These are phyloP conservation scores for Stephania cephalantha DNA, from an alignment of 164 flowering plant species.

Conservation along the genomic window DNA sequence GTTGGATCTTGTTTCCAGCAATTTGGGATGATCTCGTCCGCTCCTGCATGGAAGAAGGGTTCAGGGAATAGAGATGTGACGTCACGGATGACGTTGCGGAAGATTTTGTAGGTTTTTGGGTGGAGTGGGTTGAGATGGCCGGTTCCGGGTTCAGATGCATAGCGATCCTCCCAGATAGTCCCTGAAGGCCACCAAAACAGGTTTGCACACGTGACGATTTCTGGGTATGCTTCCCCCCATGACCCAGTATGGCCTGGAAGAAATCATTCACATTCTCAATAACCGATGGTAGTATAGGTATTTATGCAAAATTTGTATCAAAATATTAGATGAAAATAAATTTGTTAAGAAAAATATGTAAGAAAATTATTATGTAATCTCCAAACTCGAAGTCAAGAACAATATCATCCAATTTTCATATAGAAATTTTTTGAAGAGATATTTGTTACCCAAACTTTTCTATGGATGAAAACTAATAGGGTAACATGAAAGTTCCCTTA, in stretches of 20 bases:
- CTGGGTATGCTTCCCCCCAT: constrained; percentile 91
- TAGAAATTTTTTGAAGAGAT: too few species aligned
- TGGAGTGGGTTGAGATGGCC: constrained; percentile 86
- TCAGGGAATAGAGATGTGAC: constrained; percentile 66
- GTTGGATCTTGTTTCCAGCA: constrained; percentile 80
- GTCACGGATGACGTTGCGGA: constrained; percentile 50
- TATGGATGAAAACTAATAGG: too few species aligned
- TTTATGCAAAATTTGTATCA: too few species aligned
- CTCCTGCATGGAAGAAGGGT: constrained; percentile 70
- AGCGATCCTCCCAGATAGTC: constrained; percentile 45
- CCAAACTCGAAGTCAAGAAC: too few species aligned
- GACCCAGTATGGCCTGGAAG: constrained; percentile 86
- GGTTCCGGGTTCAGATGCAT: constrained; percentile 86
- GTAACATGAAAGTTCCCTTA: too few species aligned
- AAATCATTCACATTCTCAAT: not conserved
- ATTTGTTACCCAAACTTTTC: too few species aligned
- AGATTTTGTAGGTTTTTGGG: constrained; percentile 71
- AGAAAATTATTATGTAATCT: too few species aligned
- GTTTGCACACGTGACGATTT: constrained; percentile 76
- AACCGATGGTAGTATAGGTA: too few species aligned
- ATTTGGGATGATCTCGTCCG: constrained; percentile 69
- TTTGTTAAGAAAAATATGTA: too few species aligned
- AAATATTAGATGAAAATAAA: too few species aligned
- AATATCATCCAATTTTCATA: too few species aligned
- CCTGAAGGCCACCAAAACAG: constrained; percentile 88